Conservation (phyloP, 75 land plant genomes). For the Cryptomeria japonica region DNA sequence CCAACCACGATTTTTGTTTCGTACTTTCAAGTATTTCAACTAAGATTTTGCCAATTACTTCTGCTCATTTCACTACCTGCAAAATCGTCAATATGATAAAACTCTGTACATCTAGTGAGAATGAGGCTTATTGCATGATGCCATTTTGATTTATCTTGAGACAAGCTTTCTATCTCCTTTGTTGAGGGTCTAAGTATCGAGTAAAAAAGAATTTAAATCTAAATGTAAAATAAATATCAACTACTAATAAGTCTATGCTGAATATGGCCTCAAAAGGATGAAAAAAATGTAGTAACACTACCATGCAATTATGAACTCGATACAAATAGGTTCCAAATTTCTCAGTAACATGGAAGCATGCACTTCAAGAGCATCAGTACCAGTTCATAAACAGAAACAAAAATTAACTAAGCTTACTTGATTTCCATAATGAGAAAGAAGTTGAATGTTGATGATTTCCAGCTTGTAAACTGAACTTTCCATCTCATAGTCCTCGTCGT, state of each 20-base stretch:
- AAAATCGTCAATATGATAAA: too few species aligned
- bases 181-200: not conserved
- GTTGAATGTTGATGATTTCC: conserved; percentile 69
- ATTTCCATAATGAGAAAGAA: conserved; percentile 55
- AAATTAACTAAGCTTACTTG: conserved; percentile 41
- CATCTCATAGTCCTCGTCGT: conserved; percentile 25
- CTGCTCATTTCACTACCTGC: too few species aligned
- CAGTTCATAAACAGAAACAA: not conserved
- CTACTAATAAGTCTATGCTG: too few species aligned
- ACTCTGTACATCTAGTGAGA: too few species aligned
- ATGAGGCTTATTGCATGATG: too few species aligned
- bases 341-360: not conserved
- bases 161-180: too few species aligned
- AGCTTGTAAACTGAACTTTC: conserved; percentile 73
- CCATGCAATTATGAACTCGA: not conserved
- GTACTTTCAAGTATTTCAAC: too few species aligned
- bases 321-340: not conserved
- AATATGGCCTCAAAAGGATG: too few species aligned
- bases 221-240: not conserved
- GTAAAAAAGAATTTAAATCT: not conserved
- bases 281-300: not conserved
- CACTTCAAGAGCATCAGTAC: not conserved
- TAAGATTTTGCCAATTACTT: too few species aligned
- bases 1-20: too few species aligned
- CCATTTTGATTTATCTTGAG: too few species aligned